Conservation (phyloP, 139 green algal genomes). For the Dunaliella sp. region DNA sequence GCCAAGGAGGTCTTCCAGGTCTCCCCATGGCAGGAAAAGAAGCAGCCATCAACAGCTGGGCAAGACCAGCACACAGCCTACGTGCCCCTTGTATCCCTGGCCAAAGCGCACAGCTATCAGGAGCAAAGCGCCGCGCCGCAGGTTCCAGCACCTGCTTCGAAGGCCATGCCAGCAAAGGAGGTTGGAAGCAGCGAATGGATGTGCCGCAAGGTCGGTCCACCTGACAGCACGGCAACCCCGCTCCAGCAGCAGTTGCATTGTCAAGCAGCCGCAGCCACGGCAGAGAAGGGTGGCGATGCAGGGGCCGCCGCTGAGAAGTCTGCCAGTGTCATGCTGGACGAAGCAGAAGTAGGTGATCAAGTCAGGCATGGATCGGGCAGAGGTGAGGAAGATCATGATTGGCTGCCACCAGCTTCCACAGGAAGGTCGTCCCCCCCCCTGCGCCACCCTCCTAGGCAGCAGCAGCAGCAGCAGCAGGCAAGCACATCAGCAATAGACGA, state of each 20-base stretch:
- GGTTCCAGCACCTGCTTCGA: too few species aligned
- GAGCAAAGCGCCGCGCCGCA: too few species aligned
- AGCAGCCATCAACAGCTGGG: neutral
- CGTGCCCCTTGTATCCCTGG: neutral
- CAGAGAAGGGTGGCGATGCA: neutral
- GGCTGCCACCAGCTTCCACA: neutral
- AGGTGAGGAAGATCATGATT: neutral
- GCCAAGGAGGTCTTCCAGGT: neutral
- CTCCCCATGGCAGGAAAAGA: constrained; percentile 4
- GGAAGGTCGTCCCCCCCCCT: neutral
- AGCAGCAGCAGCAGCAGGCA: neutral
- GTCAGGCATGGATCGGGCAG: neutral
- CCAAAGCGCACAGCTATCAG: too few species aligned
- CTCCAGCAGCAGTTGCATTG: neutral
- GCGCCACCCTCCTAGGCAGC: neutral
- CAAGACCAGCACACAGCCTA: neutral
- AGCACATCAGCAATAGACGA: neutral
- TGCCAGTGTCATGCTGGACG: too few species aligned
- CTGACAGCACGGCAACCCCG: neutral
- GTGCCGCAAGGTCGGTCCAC: neutral
- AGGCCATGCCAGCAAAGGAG: too few species aligned
- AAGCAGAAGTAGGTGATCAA: neutral
- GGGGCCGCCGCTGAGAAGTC: neutral
- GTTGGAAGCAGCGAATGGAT: neutral
- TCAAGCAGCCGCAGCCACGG: too few species aligned